phyloP scores from a whole-genome alignment of 108 stramenopile species.

The Cyclostephanos tholiformis region DNA sequence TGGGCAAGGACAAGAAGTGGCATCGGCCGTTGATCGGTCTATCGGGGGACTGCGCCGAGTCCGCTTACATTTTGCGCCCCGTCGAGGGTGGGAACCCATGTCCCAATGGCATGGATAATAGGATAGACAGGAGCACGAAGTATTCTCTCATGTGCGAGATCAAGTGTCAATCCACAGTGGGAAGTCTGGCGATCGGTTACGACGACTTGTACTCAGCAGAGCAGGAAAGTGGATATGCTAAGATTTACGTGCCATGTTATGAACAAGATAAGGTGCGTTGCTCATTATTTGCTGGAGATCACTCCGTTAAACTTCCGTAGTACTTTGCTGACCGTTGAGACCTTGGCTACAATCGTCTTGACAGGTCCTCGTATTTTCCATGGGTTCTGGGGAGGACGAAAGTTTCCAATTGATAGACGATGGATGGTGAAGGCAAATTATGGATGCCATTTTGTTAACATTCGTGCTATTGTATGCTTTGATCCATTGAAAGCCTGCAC shows the following conservation, averaged over 20 bases:
- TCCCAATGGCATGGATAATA: slow-evolving; percentile 10
- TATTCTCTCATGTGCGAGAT: slow-evolving; percentile 93
- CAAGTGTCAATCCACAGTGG: slow-evolving; percentile 90
- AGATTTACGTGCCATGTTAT: slow-evolving; percentile 92
- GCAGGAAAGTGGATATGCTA: slow-evolving; percentile 88
- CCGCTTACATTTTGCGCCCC: slow-evolving; percentile 93
- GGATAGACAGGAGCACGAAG: slow-evolving; percentile 51
- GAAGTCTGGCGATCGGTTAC: slow-evolving; percentile 90
- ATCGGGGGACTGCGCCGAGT: slow-evolving; percentile 95
- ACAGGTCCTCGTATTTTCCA: slow-evolving; percentile 9
- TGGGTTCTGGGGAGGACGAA: slow-evolving; percentile 23
- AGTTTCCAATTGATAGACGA: not conserved
- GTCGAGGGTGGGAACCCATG: slow-evolving; percentile 28
- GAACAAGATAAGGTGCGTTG: slow-evolving; percentile 85
- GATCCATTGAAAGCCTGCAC: too few relatives aligned
- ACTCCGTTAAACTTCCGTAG: not conserved
- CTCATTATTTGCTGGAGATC: not conserved
- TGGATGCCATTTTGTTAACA: too few relatives aligned
- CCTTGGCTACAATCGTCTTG: not conserved
- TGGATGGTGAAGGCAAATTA: not conserved
- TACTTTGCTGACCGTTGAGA: not conserved
- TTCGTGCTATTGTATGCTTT: too few relatives aligned
- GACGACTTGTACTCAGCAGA: slow-evolving; percentile 71
- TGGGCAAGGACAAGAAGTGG: slow-evolving; percentile 46
- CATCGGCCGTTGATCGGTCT: slow-evolving; percentile 91